Base-by-base conservation (phyloP, 805 yeast genomes). In the Barnettozyma siamensis region DNA sequence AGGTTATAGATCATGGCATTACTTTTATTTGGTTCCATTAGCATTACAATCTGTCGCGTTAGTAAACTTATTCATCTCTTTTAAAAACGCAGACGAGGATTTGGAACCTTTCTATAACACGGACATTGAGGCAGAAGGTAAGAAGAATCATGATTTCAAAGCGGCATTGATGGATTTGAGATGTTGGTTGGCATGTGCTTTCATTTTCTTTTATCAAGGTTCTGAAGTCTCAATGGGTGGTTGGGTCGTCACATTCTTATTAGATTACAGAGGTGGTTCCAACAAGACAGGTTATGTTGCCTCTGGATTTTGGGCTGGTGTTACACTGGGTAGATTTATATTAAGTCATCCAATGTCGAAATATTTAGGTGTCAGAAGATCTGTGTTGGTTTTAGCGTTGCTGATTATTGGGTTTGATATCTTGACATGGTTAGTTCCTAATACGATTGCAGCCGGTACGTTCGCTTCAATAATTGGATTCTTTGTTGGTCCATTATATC, bases 271-370 rank as follows among this genome's bases (percentile, higher is more conserved):
- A 34, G 60, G 64, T 30, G 82, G 76, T 2, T 53, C 62, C 35
- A 49, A 57, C 3, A 42, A 51, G 1, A 50, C 66, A 40, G 83
- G 84, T 23, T 78, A 76, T 51, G 78, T 77, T 20, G 70, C 80
- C 0, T 70, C 83, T 10, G 85, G 84, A 0, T 76, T 73, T 50
- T 79, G 85, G 85, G 75, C 69, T 16, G 86, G 86, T 16, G 61
- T 79, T 23, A 75, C 84, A 0, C 30, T 75, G 10, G 83, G 84
- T 1, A 59, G 86, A 37, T 56, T 79, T 20, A 38, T 67, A 3
- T 59, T 79, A 12, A 73, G 77, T 1, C 58, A 66, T 18, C 47
- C 55, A 2, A 49, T 70, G n/a, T 67, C 67, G 38, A 60, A 59
- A 35, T 38, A 48, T 15, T 31, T 69, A 13, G 78, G 78, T 3